Base-by-base conservation (phyloP, 116 monocot genomes). In the Thalassia testudinum region DNA sequence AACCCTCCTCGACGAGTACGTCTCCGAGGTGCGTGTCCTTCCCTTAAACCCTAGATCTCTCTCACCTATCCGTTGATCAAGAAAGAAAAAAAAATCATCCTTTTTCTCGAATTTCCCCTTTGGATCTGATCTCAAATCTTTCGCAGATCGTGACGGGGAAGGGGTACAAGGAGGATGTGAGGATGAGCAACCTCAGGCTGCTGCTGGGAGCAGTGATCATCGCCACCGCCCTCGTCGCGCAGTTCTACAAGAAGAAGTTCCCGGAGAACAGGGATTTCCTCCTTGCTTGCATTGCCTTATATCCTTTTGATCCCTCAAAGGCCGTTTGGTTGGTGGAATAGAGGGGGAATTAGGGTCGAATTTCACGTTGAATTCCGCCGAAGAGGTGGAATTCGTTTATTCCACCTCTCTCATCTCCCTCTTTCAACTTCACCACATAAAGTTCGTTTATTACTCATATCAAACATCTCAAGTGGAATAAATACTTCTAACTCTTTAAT, bases 201-300 rank as follows among this genome's bases (percentile, higher is more conserved):
- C 24, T 70, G 49, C 58, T 97, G 6, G 97, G 97, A 21, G 10
- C 74, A 13, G 56, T 79, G 26, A 75, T 89, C 58, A 89, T 97
- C n/a, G 77, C 52, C 57, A 66, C 85, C 50, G 97, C 85, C 0
- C 75, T 97, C 24, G 50, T 88, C 47, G 89, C 97, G n/a, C 97
- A 97, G 72, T 97, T 97, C 65, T 88, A 88, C 67, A 78, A 71
- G 14, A 88, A 85, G 72, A 97, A 97, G 65, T 97, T 97, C 59
- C 97, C 97, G 16, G 74, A 85, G 66, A 97, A 97, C 58, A 66
- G 74, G 52, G 66, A 97, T 30, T 69, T 97, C 42, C 82, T 97
- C 43, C 43, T 97, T 28, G 60, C 37, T 24, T 97, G 97, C 82
- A 97, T 97, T 40, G 65, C 49, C 54, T 82, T 68, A 97, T 97